These are phyloP conservation scores for Postia placenta DNA, from an alignment of 768 basidiomycete genomes.

Conservation along the genomic window DNA sequence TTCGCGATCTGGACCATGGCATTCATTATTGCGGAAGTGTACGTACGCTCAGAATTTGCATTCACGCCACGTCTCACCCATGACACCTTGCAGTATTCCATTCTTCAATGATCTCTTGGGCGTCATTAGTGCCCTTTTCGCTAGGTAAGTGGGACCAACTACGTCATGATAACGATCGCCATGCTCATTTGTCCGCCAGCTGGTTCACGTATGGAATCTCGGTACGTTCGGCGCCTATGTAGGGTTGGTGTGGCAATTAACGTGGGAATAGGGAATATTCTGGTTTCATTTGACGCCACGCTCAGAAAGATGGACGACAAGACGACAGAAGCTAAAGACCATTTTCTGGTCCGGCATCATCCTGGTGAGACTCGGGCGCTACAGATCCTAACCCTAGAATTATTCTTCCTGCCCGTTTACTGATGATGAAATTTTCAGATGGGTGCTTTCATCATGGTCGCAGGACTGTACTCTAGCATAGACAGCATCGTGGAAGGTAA, in stretches of 20 bases:
- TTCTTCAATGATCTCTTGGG: slow-evolving; percentile 28
- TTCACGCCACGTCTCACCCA: background rate
- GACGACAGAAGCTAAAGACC: slow-evolving; percentile 16
- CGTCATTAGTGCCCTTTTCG: slow-evolving; percentile 24
- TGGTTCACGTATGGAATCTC: slow-evolving; percentile 27
- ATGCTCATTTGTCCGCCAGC: slow-evolving; percentile 3
- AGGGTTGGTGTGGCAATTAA: background rate
- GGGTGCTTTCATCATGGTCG: slow-evolving; percentile 26
- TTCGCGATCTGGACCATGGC: slow-evolving; percentile 20
- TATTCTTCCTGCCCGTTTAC: background rate
- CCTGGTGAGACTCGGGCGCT: slow-evolving; percentile 9
- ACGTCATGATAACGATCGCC: background rate
- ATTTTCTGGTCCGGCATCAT: slow-evolving; percentile 21
- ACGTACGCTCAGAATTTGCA: slow-evolving; percentile 9
- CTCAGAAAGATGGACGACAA: slow-evolving; percentile 18
- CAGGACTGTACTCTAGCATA: slow-evolving; percentile 23
- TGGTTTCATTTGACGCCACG: slow-evolving; percentile 23
- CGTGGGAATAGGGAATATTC: slow-evolving; percentile 17
- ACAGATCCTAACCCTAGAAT: slow-evolving; percentile 5
- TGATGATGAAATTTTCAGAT: slow-evolving; percentile 9
- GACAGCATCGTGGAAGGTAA: slow-evolving; percentile 21
- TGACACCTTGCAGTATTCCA: slow-evolving; percentile 18
- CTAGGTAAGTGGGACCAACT: slow-evolving; percentile 10
- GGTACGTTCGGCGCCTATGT: slow-evolving; percentile 11
- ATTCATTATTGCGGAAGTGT: slow-evolving; percentile 27